Conservation (phyloP, 352 stramenopile species). For the Aphanomyces invadans region DNA sequence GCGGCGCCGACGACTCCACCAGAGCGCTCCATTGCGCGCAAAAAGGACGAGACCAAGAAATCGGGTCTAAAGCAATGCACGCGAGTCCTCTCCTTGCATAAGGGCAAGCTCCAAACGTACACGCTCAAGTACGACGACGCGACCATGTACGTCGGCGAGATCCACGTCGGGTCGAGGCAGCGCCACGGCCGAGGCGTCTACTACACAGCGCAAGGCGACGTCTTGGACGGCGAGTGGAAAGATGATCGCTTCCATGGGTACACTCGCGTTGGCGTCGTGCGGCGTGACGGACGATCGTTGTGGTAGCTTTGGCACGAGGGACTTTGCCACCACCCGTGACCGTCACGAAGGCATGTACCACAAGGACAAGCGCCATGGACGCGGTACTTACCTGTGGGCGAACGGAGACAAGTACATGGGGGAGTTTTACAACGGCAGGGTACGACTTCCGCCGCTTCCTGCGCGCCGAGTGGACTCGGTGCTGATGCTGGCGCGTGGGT, state of each 20-base stretch:
- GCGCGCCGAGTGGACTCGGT: too few species aligned
- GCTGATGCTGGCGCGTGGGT: neutral
- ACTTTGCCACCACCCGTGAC: constrained; percentile 69
- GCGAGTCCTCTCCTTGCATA: neutral
- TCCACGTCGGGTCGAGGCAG: constrained; percentile 34
- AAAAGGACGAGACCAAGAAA: neutral
- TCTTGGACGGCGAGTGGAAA: constrained; percentile 77
- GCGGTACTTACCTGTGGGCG: constrained; percentile 78
- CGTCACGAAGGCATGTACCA: constrained; percentile 84
- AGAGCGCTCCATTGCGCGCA: neutral
- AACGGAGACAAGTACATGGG: constrained; percentile 87
- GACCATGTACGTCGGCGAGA: constrained; percentile 54
- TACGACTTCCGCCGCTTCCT: constrained; percentile 28
- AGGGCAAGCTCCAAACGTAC: neutral
- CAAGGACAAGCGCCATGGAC: constrained; percentile 76
- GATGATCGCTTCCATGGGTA: constrained; percentile 80
- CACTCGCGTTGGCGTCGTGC: constrained; percentile 24
- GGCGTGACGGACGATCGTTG: constrained; percentile 15
- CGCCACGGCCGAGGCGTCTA: constrained; percentile 59
- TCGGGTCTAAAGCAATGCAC: constrained; percentile 13
- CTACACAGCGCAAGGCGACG: constrained; percentile 43
- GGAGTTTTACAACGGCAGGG: constrained; percentile 72
- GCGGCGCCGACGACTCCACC: neutral
- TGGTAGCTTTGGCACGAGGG: constrained; percentile 73
- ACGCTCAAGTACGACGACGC: constrained; percentile 46